Evolutionary conservation across 768 basidiomycete species (phyloP), one percentile per base, ranked within the genome.

Genomic region (Leucocoprinus sp.): DNA sequence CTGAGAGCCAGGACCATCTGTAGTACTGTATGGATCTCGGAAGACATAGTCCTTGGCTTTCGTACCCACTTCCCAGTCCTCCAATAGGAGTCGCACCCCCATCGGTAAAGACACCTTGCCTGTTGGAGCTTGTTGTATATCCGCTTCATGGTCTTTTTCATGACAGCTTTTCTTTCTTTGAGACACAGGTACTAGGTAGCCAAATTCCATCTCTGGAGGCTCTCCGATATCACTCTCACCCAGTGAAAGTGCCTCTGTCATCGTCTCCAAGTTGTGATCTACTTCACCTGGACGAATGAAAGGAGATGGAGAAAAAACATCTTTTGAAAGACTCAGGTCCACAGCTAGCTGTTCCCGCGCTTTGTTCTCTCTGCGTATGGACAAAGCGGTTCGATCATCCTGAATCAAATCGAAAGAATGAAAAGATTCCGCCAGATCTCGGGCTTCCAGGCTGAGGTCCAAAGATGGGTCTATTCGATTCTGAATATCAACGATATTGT

Each of bases 41-140:
- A 78, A 84, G 2, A 56, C 53, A 51, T 76, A 82, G 5, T 68
- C 56, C 2, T 65, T 60, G 3, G 77, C 75, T 58, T 78, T 65
- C 2, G 63, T 51, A 9, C 81, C 78, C 18, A 75, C 49, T 40
- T 75, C 68, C 87, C 87, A 90, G 34, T 84, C 82, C 45, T 73
- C 70, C 45, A 90, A 59, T 31, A 90, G 67, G 17, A 80, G 65
- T 22, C 80, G 70, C 8, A 82, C 78, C 2, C 82, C 82, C 2
- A 70, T 59, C 0, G 79, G 72, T 15, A 70, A 51, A 21, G 52
- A 48, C 9, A 48, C 21, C 12, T 57, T 52, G 12, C 54, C 42
- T 12, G 23, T 41, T 9, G 39, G n/a, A 21, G 45, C 18, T 28
- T 34, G 50, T 17, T 48, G 40, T 31, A 33, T 17, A 4, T 53